Conservation (phyloP, 1,284 basidiomycete species). For the Sanguinoderma infundibulare region DNA sequence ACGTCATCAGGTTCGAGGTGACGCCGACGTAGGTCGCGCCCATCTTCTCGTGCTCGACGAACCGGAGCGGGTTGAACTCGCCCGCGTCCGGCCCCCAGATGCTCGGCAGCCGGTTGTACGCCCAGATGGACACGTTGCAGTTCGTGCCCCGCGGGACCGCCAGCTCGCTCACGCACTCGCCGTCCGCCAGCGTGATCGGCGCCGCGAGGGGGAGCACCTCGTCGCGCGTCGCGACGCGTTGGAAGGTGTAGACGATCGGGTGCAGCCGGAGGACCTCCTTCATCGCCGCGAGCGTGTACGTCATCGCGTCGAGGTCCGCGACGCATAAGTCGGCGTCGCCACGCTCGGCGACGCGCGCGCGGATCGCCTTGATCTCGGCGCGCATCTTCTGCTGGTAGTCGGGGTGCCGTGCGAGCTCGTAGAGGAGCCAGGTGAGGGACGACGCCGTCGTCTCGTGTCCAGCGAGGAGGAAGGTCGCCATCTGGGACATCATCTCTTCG, state of each 20-base stretch:
- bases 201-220: slow-evolving; percentile 38
- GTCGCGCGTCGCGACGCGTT: slow-evolving; percentile 31
- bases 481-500: slow-evolving; percentile 53
- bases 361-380: slow-evolving; percentile 42
- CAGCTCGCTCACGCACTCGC: slow-evolving; percentile 38
- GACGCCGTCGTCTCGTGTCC: slow-evolving; percentile 58
- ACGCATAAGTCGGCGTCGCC: slow-evolving; percentile 45
- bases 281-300: slow-evolving; percentile 53
- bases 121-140: slow-evolving; percentile 39
- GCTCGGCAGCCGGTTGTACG: slow-evolving; percentile 44
- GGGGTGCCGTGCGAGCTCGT: slow-evolving; percentile 45
- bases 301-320: slow-evolving; percentile 56
- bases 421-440: slow-evolving; percentile 43
- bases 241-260: slow-evolving; percentile 30
- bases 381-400: slow-evolving; percentile 46
- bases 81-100: slow-evolving; percentile 59
- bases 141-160: slow-evolving; percentile 38
- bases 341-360: slow-evolving; percentile 40
- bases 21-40: slow-evolving; percentile 51
- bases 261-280: slow-evolving; percentile 45
- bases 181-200: slow-evolving; percentile 32
- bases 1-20: slow-evolving; percentile 50
- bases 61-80: slow-evolving; percentile 56
- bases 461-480: slow-evolving; percentile 44
- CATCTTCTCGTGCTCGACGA: slow-evolving; percentile 45